Base-by-base conservation (phyloP, 345 rosid genomes). In the Citrus reticulata region DNA sequence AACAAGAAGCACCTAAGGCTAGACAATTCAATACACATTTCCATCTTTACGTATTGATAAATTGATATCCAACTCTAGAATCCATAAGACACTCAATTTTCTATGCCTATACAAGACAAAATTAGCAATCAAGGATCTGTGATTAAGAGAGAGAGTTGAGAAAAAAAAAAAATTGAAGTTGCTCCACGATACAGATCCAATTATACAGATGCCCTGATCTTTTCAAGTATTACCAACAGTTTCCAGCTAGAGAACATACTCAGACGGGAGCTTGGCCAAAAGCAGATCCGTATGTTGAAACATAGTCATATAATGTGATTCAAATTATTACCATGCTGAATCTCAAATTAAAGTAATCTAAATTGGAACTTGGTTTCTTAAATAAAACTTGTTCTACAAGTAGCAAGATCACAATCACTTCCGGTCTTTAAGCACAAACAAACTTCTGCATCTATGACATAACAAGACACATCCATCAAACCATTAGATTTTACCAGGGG, bases 401-500 rank as follows among this genome's bases (percentile, higher is more conserved):
- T 25, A 71, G 39, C 9, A 27, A 16, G 29, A n/a, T 16, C 58
- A 59, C 24, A 75, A 75, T 3, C 5, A 62, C n/a, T 20, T 51
- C 9, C 8, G 42, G 4, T 57, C 20, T 67, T n/a, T 40, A n/a
- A n/a, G 35, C 6, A 66, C 54, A 66, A 81, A 46, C 69, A 72
- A 73, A 42, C 11, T 32, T 68, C 68, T 61, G 72, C 7, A n/a
- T 35, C 68, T 54, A 65, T 6, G 65, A 39, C 72, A 57, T 66
- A 34, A 19, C 4, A 20, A 83, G 32, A 22, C 57, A 68, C 20
- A 30, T 29, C 40, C 63, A 24, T 73, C 8, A 74, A 75, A 82
- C 54, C 55, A 65, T 34, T 59, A 79, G 77, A 80, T 71, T 88
- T 88, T 79, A 94, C 99, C 87, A 9, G 64, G 39, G 94, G 83